Conservation (phyloP, 73 alveolate genomes). For the Tetrahymena elliotti region DNA sequence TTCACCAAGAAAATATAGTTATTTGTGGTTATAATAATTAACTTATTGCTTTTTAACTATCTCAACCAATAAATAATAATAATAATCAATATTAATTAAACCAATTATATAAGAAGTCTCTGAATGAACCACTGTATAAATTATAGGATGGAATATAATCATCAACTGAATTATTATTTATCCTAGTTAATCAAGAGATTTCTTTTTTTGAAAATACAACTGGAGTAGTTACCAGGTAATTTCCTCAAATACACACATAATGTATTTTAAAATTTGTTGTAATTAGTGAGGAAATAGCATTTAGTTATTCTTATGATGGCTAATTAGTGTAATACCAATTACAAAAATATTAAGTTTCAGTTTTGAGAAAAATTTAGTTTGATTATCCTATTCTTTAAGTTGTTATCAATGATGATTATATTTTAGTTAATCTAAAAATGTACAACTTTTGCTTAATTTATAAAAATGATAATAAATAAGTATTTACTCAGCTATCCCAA, state of each 20-base stretch:
- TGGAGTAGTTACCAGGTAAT: not conserved
- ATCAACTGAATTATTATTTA: not conserved
- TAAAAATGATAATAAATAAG: not conserved
- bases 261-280: not conserved
- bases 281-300: not conserved
- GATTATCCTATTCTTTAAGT: not conserved
- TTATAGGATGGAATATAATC: not conserved
- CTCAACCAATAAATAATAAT: not conserved
- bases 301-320: not conserved
- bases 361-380: not conserved
- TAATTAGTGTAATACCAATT: not conserved
- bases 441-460: not conserved
- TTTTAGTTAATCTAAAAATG: not conserved
- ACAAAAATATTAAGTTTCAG: not conserved
- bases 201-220: not conserved
- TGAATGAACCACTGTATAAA: not conserved
- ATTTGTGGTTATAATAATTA: not conserved
- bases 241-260: not conserved
- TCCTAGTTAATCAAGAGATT: not conserved
- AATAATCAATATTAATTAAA: too few species aligned
- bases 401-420: not conserved
- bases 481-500: not conserved
- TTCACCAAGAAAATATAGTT: not conserved
- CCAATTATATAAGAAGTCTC: too few species aligned
- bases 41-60: not conserved